phyloP scores from a whole-genome alignment of 139 green algal species.

The Chlamydomonas eustigma region DNA sequence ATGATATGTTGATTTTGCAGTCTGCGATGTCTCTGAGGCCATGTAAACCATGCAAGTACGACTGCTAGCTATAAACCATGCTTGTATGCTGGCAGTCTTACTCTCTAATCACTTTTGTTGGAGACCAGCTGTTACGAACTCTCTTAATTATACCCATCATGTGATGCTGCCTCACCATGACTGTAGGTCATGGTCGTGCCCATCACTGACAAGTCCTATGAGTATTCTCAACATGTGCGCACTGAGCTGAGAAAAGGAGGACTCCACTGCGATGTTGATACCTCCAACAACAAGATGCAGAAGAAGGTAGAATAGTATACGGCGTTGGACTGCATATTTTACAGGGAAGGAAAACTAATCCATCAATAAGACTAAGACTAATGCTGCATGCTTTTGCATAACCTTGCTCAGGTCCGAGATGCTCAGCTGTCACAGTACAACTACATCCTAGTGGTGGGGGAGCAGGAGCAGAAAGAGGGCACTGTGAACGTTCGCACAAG shows the following conservation, averaged over 20 bases:
- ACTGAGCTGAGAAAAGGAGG: slow-evolving; percentile 49
- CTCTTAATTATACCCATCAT: no score
- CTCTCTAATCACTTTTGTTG: no score
- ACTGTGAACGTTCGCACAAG: slow-evolving; percentile 86
- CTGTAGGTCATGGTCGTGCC: slow-evolving; percentile 98
- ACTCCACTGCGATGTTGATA: slow-evolving; percentile 79
- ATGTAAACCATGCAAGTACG: no score
- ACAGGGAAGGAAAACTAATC: no score
- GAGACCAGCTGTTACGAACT: no score
- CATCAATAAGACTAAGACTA: no score
- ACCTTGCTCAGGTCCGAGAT: slow-evolving; percentile 57
- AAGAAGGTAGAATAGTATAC: no score
- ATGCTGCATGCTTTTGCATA: background rate
- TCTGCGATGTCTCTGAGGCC: no score
- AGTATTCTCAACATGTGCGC: slow-evolving; percentile 77
- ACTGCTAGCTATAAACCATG: no score
- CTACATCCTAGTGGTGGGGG: slow-evolving; percentile 93
- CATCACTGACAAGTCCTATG: slow-evolving; percentile 70
- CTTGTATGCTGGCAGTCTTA: background rate
- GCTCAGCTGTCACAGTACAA: slow-evolving; percentile 95
- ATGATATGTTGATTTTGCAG: no score
- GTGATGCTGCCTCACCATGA: no score
- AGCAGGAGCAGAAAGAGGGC: slow-evolving; percentile 55
- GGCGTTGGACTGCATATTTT: no score
- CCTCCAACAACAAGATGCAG: slow-evolving; percentile 89